Evolutionary conservation across 176 grass and related monocot genomes (phyloP).

Genomic region (Puccinellia tenuiflora): DNA sequence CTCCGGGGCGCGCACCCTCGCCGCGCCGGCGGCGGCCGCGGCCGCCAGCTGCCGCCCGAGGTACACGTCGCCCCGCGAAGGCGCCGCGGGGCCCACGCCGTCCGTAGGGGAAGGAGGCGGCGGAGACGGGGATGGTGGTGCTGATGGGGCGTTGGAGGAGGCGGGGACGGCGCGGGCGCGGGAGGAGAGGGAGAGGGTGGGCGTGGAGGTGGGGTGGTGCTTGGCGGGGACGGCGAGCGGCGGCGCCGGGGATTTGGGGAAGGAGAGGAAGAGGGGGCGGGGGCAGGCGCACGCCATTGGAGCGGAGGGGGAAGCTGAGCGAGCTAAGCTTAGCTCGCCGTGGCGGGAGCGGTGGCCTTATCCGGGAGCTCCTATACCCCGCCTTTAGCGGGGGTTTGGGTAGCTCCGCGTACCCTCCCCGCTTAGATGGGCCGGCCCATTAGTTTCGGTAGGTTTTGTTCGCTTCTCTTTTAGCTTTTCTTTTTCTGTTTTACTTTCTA

Average conservation of each 20-base stretch:
- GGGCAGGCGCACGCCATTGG: conserved; percentile 42
- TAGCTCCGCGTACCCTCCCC: too few species aligned
- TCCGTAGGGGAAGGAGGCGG: conserved; percentile 18
- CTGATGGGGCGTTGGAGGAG: not conserved
- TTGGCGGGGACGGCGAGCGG: not conserved
- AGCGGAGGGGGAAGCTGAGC: not conserved
- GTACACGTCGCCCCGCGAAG: conserved; percentile 61
- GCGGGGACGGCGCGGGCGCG: not conserved
- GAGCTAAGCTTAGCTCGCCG: too few species aligned
- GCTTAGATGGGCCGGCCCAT: too few species aligned
- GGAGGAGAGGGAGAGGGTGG: not conserved
- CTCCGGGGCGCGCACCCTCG: conserved; percentile 22
- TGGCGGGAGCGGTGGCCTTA: conserved; percentile 13
- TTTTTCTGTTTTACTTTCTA: too few species aligned
- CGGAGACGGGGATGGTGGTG: not conserved
- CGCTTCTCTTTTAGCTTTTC: too few species aligned
- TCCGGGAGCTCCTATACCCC: too few species aligned
- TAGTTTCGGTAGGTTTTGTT: too few species aligned
- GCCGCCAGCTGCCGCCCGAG: conserved; percentile 49
- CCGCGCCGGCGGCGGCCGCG: conserved; percentile 17
- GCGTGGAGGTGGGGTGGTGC: not conserved
- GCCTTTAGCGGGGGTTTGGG: too few species aligned
- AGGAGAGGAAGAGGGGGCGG: conserved; percentile 28
- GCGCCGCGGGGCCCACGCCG: conserved; percentile 43
- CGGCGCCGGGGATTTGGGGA: conserved; percentile 22